These are phyloP conservation scores for Komagataea norvegica DNA, from an alignment of 1,139 yeast species.

Conservation along the genomic window DNA sequence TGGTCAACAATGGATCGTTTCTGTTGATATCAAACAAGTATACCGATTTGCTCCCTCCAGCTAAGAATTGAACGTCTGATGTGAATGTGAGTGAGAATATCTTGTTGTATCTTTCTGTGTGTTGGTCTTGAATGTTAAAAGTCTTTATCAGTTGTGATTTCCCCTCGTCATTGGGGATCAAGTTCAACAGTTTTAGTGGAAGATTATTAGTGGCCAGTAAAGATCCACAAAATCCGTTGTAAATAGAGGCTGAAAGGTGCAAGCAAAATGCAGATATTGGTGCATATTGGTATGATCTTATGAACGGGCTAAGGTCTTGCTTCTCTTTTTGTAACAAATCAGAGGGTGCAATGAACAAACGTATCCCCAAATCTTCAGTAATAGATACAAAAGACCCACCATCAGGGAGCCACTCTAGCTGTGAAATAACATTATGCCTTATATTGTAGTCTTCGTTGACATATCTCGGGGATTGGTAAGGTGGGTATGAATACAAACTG, in stretches of 20 bases:
- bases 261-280: constrained; percentile 24
- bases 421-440: constrained; percentile 4
- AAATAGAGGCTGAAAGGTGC: constrained; percentile 26
- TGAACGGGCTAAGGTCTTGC: constrained; percentile 23
- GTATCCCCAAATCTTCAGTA: constrained; percentile 27
- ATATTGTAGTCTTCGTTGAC: not conserved
- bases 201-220: constrained; percentile 24
- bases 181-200: constrained; percentile 28
- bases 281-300: constrained; percentile 19
- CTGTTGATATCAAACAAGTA: constrained; percentile 27
- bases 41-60: constrained; percentile 23
- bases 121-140: constrained; percentile 16
- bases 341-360: constrained; percentile 29
- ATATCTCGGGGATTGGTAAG: constrained; percentile 10
- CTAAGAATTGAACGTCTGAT: constrained; percentile 16
- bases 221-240: constrained; percentile 18
- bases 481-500: constrained; percentile 20
- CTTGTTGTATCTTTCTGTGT: constrained; percentile 25
- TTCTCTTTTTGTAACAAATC: constrained; percentile 18
- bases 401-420: constrained; percentile 29
- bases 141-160: constrained; percentile 9
- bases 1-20: constrained; percentile 9
- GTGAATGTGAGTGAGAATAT: constrained; percentile 19
- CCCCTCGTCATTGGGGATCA: constrained; percentile 22
- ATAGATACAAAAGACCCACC: constrained; percentile 28